These are phyloP conservation scores for Turritis glabra DNA, from an alignment of 345 rosid genomes.

Conservation along the genomic window DNA sequence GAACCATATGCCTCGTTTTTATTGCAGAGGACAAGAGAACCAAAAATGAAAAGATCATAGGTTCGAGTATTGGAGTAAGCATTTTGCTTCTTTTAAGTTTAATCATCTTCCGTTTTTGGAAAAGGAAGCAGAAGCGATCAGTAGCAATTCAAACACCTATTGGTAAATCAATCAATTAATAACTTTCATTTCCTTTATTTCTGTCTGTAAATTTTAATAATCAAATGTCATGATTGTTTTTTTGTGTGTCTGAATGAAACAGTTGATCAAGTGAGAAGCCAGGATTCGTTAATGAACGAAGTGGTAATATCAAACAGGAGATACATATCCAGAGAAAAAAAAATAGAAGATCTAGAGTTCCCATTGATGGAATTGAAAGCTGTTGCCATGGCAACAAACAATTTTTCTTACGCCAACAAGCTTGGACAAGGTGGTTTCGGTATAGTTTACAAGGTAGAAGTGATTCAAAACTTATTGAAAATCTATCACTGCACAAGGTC, in stretches of 20 bases:
- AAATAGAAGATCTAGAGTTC: not conserved
- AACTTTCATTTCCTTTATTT: not conserved
- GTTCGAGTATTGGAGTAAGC: conserved; percentile 46
- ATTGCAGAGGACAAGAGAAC: too few species aligned
- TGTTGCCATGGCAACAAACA: not conserved
- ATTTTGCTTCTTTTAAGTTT: conserved; percentile 49
- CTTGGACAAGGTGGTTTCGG: conserved; percentile 61
- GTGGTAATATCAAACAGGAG: not conserved
- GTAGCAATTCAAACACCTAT: conserved; percentile 5
- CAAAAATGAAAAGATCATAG: conserved; percentile 37
- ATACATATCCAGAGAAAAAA: not conserved
- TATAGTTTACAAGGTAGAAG: conserved; percentile 63
- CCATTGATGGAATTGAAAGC: conserved; percentile 1
- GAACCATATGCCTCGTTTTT: too few species aligned
- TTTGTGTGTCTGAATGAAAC: not conserved
- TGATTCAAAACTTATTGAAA: not conserved
- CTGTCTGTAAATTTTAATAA: not conserved
- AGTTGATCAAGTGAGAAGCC: not conserved
- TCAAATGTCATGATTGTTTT: not conserved
- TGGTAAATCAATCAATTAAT: conserved; percentile 12
- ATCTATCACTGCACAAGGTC: not conserved
- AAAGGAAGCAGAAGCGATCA: conserved; percentile 40
- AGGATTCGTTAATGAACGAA: not conserved
- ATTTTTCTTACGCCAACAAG: not conserved
- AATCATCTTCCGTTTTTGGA: conserved; percentile 46